These are phyloP conservation scores for Yarrowia bubula DNA, from an alignment of 805 yeast genomes.

Conservation along the genomic window DNA sequence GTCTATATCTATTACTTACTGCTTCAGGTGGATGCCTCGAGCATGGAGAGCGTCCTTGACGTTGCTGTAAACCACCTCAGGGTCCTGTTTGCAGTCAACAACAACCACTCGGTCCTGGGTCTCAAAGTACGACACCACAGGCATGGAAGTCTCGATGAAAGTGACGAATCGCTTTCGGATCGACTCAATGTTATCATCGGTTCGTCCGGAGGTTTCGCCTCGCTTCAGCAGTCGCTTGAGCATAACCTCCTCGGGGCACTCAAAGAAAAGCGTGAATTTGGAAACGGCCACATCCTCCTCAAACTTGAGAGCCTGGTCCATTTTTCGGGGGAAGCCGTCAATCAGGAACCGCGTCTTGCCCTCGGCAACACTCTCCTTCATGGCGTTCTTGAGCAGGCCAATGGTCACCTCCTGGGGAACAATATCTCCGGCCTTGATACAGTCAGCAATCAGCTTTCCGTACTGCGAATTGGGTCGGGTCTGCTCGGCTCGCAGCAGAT, in stretches of 20 bases:
- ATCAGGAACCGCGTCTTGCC: constrained; percentile 65
- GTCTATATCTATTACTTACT: background rate
- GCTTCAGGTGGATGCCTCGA: constrained; percentile 26
- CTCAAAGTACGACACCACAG: constrained; percentile 17
- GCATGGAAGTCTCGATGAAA: constrained; percentile 19
- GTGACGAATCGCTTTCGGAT: constrained; percentile 79
- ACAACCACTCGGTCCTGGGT: constrained; percentile 62
- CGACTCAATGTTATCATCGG: constrained; percentile 89
- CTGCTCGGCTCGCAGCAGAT: constrained; percentile 89
- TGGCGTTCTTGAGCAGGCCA: constrained; percentile 77
- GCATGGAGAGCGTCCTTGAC: constrained; percentile 65
- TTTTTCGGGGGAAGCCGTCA: constrained; percentile 96
- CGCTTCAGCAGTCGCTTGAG: constrained; percentile 78
- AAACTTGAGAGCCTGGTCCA: constrained; percentile 96
- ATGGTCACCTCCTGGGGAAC: constrained; percentile 94
- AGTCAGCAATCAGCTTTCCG: constrained; percentile 80
- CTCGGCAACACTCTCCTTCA: constrained; percentile 52
- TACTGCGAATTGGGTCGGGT: constrained; percentile 72
- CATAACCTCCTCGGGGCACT: constrained; percentile 80
- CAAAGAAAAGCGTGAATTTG: constrained; percentile 44
- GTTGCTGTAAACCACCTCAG: constrained; percentile 68
- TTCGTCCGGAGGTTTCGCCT: constrained; percentile 91
- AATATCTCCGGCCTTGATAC: constrained; percentile 82
- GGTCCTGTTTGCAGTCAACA: constrained; percentile 75
- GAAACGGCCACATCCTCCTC: constrained; percentile 57